Evolutionary conservation across 257 asterid species (phyloP), one percentile per base, ranked within the genome.

Genomic region (Mentha longifolia): DNA sequence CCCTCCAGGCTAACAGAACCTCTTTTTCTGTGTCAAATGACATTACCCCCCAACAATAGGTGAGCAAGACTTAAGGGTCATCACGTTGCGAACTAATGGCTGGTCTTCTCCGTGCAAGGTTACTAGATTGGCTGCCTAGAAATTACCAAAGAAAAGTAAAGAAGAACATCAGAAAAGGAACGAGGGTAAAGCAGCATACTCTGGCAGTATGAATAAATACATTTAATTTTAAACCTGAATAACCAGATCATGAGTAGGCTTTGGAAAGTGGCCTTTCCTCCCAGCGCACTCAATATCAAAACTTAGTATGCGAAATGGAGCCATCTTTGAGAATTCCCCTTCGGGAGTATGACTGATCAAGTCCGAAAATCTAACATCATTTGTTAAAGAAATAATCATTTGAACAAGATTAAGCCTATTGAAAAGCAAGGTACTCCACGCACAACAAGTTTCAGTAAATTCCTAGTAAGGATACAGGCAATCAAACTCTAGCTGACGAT

Each of bases 241-340:
- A 57, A 95, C 97, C 81, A 98, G 99, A 83, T 95, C 99, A 31
- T 95, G 97, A 63, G 85, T 88, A 74, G 99, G 97, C 82, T 95
- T 98, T 8, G 99, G 99, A 73, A 95, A 95, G 76, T 65, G 95
- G 35, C 99, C 99, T 85, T 95, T 95, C 70, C 99, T 95, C 65
- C 99, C 99, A 80, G 99, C 96, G 52, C 99, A 95, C 78, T 95
- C 99, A 50, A 95, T 95, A 84, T 95, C 99, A 75, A 95, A 95
- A 84, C 99, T 95, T 73, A 95, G 78, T 82, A 95, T 84, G 75
- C 99, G 96, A 82, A 95, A 95, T 42, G 99, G 99, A 70, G 99
- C 99, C 97, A 95, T 92, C 89, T 88, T 95, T 64, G 97, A 95
- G 84, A 75, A 95, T 70, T 88, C 95, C 64, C 99, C 99, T 85